Percentiles rank a stretch among this genome's conserved stretches.
Evolutionary conservation across 345 rosid genomes (phyloP).

Genomic region (Angophora floribunda): DNA sequence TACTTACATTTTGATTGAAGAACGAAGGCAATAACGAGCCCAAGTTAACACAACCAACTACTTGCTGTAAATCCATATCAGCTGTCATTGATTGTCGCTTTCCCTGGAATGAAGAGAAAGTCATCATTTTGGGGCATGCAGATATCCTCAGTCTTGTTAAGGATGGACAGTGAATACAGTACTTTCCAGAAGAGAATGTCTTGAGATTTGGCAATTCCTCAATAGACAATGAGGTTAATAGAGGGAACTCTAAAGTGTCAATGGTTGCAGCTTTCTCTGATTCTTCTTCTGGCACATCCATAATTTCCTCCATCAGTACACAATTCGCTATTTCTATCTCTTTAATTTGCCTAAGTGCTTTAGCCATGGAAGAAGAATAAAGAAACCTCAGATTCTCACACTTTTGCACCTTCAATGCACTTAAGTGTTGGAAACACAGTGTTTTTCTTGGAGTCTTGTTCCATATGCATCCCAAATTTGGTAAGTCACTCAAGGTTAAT

Average conservation of each 20-base stretch:
- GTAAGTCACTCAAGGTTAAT: too few species aligned
- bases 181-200: background rate
- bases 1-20: background rate
- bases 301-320: too few species aligned
- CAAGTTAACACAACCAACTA: rapidly evolving
- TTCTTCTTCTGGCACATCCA: too few species aligned
- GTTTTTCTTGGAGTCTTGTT: too few species aligned
- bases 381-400: too few species aligned
- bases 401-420: too few species aligned
- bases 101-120: background rate
- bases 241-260: rapidly evolving
- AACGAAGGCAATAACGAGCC: background rate
- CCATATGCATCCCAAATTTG: too few species aligned
- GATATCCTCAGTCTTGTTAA: background rate
- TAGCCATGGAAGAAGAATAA: too few species aligned
- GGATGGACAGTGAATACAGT: background rate
- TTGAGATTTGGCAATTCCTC: background rate
- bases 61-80: background rate
- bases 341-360: too few species aligned
- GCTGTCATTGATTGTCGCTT: rapidly evolving
- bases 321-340: too few species aligned
- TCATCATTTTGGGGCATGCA: background rate
- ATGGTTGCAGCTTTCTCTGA: too few species aligned
- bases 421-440: too few species aligned
- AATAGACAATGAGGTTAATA: background rate